A percentile compares a stretch with the other conserved stretches of the same genome.
Conservation (phyloP, 345 rosid species). For the Noccaea bulbosa region DNA sequence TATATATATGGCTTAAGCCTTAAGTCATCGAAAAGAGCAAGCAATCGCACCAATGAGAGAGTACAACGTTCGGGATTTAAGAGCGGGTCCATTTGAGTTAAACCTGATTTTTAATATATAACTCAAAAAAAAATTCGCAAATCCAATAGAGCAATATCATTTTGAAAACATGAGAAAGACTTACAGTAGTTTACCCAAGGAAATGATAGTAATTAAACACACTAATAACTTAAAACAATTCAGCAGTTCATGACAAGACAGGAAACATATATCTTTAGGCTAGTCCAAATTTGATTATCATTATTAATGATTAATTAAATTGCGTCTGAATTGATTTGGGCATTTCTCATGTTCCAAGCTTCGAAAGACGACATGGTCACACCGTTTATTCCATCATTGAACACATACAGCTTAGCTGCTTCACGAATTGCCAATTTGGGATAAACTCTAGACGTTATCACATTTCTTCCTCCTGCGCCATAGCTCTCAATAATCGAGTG, state of each 20-base stretch:
- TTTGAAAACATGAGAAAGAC: not conserved
- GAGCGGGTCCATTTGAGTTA: no score
- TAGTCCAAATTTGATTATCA: not conserved
- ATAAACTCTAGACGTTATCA: slow-evolving; percentile 68
- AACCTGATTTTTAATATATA: not conserved
- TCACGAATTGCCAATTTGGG: slow-evolving; percentile 53
- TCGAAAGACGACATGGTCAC: slow-evolving; percentile 48
- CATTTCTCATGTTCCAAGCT: slow-evolving; percentile 74
- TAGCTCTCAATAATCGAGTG: slow-evolving; percentile 60
- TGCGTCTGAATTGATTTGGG: slow-evolving; percentile 38
- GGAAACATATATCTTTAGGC: slow-evolving; percentile 3
- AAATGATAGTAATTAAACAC: not conserved
- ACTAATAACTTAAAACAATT: not conserved
- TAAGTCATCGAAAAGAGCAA: no score
- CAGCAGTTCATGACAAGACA: not conserved
- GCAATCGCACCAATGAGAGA: no score
- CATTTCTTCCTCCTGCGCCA: slow-evolving; percentile 57
- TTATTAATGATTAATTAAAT: not conserved
- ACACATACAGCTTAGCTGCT: slow-evolving; percentile 45
- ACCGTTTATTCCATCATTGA: slow-evolving; percentile 53
- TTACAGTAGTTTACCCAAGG: not conserved
- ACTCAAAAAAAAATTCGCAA: not conserved
- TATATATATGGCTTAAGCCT: no score
- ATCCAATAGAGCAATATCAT: not conserved
- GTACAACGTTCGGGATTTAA: no score